Evolutionary conservation across 1,284 basidiomycete species (phyloP).

Genomic region (Irpex sp.): DNA sequence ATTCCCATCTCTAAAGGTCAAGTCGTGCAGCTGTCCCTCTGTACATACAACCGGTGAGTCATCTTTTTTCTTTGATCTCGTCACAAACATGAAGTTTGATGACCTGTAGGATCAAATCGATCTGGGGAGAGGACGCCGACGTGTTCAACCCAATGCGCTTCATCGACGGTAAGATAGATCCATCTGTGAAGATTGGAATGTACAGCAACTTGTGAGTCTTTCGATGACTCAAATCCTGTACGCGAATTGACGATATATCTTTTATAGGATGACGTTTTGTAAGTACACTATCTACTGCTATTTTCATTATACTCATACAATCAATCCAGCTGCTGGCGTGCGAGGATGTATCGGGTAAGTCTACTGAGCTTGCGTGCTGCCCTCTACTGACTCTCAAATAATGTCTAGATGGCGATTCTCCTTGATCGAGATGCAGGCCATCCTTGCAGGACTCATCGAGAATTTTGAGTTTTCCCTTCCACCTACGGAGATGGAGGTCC

Average conservation of each 20-base stretch:
- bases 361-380: no score
- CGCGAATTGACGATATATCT: not conserved
- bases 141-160: constrained; percentile 10
- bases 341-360: constrained; percentile 12
- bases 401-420: constrained; percentile 12
- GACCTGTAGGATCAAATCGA: not conserved
- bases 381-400: not conserved
- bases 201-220: constrained; percentile 5
- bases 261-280: constrained; percentile 10
- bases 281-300: not conserved
- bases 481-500: constrained; percentile 16
- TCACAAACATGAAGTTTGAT: not conserved
- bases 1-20: constrained; percentile 21
- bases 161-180: constrained; percentile 4
- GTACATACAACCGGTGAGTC: constrained; percentile 5
- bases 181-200: not conserved
- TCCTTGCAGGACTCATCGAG: constrained; percentile 7
- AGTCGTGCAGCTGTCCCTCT: not conserved
- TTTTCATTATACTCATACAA: not conserved
- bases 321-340: constrained; percentile 8
- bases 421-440: constrained; percentile 12
- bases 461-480: constrained; percentile 14
- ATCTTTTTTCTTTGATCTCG: not conserved
- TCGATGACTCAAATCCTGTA: not conserved
- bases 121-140: constrained; percentile 11